Evolutionary conservation across 2,329 filamentous ascomycete genomes (phyloP).

Genomic region (Pyrenophora teres): DNA sequence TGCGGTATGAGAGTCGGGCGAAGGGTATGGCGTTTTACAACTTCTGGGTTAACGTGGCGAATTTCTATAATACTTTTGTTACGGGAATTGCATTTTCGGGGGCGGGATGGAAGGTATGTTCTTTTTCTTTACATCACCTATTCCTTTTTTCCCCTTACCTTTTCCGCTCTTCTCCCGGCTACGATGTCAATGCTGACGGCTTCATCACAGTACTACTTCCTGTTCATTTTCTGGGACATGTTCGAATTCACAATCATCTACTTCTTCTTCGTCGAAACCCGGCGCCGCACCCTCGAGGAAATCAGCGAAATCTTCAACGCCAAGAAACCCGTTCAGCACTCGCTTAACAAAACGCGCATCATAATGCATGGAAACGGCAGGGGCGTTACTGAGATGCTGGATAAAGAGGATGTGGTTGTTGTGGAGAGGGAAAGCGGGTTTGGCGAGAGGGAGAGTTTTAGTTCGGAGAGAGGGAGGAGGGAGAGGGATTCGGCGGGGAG

Average conservation of each 20-base stretch:
- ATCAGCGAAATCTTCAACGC: conserved; percentile 51
- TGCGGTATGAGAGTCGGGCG: conserved; percentile 54
- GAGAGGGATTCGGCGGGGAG: conserved; percentile 16
- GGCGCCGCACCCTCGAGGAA: conserved; percentile 53
- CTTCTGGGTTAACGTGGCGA: conserved; percentile 52
- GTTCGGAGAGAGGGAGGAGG: conserved; percentile 3
- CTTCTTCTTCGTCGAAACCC: conserved; percentile 47
- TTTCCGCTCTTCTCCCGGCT: no score
- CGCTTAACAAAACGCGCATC: conserved; percentile 36
- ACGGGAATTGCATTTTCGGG: conserved; percentile 48
- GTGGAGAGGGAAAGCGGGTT: conserved; percentile 1
- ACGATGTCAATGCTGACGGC: no score
- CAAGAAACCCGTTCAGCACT: conserved; percentile 47
- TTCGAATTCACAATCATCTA: conserved; percentile 49
- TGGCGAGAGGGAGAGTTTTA: background rate
- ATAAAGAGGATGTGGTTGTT: conserved; percentile 29
- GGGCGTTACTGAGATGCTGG: conserved; percentile 40
- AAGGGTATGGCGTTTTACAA: conserved; percentile 58
- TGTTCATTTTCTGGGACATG: conserved; percentile 50
- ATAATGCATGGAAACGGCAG: conserved; percentile 35
- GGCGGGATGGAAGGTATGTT: conserved; percentile 45
- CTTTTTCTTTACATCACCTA: background rate
- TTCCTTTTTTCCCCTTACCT: no score
- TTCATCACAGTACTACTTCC: conserved; percentile 42
- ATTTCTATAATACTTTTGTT: conserved; percentile 55